Conservation (phyloP, 371 early-diverging fungal genomes). For the Mucor saturninus region DNA sequence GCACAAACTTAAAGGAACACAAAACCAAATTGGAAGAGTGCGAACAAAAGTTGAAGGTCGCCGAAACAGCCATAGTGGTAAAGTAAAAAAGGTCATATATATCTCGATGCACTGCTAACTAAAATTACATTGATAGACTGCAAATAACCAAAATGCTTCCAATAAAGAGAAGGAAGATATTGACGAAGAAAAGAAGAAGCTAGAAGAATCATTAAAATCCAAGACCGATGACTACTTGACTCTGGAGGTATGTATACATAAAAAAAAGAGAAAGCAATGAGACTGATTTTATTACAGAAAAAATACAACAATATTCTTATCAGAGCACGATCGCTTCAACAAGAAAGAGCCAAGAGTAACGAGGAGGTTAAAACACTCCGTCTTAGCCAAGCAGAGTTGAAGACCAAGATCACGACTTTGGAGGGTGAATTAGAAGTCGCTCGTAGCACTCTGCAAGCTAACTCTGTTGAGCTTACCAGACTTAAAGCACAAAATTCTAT, state of each 20-base stretch:
- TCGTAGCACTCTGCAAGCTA: conserved; percentile 4
- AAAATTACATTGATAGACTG: neutral
- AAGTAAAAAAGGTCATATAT: neutral
- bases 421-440: conserved; percentile 10
- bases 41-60: neutral
- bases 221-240: conserved; percentile 9
- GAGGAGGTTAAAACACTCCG: neutral
- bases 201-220: conserved; percentile 15
- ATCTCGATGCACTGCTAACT: neutral
- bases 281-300: neutral
- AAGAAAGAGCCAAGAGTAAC: conserved; percentile 9
- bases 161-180: conserved; percentile 11
- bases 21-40: neutral
- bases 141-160: conserved; percentile 8
- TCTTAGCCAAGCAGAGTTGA: conserved; percentile 5
- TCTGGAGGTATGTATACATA: conserved; percentile 17
- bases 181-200: conserved; percentile 9
- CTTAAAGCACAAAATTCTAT: conserved; percentile 28
- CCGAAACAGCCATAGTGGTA: neutral
- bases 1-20: conserved; percentile 6
- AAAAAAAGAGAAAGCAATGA: neutral
- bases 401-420: conserved; percentile 10
- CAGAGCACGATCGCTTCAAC: conserved; percentile 19
- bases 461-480: conserved; percentile 17
- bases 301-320: conserved; percentile 11